Conservation (phyloP, 441 rosid genomes). For the Eutrema salsugineum region DNA sequence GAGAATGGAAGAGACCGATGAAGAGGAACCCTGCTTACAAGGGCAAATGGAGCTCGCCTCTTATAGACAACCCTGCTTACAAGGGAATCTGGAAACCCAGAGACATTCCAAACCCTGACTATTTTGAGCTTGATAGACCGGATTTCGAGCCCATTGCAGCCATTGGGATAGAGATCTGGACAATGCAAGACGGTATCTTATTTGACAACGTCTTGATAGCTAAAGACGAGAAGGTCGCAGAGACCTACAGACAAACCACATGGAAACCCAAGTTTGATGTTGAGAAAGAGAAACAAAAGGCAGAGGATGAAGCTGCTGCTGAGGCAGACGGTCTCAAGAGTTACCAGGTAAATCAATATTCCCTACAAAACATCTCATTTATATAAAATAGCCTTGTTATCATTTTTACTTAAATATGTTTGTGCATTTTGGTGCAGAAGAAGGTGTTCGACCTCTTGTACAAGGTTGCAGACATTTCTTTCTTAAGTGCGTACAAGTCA, state of each 20-base stretch:
- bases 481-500: slow-evolving; percentile 51
- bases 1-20: slow-evolving; percentile 84
- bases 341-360: slow-evolving; percentile 49
- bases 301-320: slow-evolving; percentile 49
- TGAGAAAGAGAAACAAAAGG: slow-evolving; percentile 72
- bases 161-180: slow-evolving; percentile 91
- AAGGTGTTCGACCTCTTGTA: slow-evolving; percentile 65
- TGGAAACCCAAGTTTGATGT: slow-evolving; percentile 73
- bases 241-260: slow-evolving; percentile 37
- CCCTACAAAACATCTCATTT: background rate
- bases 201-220: slow-evolving; percentile 77
- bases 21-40: slow-evolving; percentile 78
- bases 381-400: background rate
- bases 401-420: background rate
- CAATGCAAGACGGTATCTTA: slow-evolving; percentile 87
- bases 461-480: slow-evolving; percentile 72
- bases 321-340: slow-evolving; percentile 49
- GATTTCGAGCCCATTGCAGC: slow-evolving; percentile 80
- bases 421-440: slow-evolving; percentile 47
- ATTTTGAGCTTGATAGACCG: slow-evolving; percentile 73
- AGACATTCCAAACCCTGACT: slow-evolving; percentile 72
- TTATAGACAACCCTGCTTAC: slow-evolving; percentile 75
- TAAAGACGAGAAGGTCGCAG: slow-evolving; percentile 60
- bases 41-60: slow-evolving; percentile 84
- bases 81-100: slow-evolving; percentile 87